A percentile compares a stretch with the other conserved stretches of the same genome.
Conservation (phyloP, 208 protist species). For the Vickermania spadyakhi region DNA sequence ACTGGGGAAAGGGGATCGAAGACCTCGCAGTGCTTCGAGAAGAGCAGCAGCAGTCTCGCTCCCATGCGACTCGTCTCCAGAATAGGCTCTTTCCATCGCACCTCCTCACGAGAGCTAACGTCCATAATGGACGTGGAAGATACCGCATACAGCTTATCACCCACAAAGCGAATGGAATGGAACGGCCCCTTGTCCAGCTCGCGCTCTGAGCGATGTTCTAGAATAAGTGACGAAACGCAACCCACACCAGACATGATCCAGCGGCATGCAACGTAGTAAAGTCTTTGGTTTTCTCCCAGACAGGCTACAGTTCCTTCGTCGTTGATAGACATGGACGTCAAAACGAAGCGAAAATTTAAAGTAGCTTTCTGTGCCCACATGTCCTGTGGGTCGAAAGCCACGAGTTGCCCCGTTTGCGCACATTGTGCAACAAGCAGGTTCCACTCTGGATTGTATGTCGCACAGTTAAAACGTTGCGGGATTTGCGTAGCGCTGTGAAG, state of each 20-base stretch:
- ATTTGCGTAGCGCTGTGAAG: not conserved
- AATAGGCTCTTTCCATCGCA: not conserved
- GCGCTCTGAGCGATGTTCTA: not conserved
- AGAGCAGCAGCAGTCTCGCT: slow-evolving; percentile 2
- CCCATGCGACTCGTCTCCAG: slow-evolving; percentile 2
- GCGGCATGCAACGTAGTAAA: not conserved
- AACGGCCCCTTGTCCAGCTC: not conserved
- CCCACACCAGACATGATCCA: not conserved
- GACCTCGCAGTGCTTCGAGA: not conserved
- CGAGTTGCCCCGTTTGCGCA: slow-evolving; percentile 13
- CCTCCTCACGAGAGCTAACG: not conserved
- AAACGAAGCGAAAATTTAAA: not conserved
- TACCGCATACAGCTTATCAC: not conserved
- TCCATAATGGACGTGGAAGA: not conserved
- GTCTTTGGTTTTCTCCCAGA: not conserved
- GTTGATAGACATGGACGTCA: slow-evolving; percentile 1
- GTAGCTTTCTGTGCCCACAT: slow-evolving; percentile 4
- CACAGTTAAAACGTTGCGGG: slow-evolving; percentile 19
- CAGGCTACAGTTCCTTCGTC: not conserved
- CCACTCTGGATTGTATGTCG: slow-evolving; percentile 11
- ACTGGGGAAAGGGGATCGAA: slow-evolving; percentile 1
- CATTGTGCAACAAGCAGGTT: slow-evolving; percentile 18
- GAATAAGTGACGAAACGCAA: not conserved
- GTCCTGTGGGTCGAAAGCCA: slow-evolving; percentile 13
- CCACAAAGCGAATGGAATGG: not conserved